Evolutionary conservation across 805 yeast genomes (phyloP).

Genomic region (Saccharomycopsis amapae): DNA sequence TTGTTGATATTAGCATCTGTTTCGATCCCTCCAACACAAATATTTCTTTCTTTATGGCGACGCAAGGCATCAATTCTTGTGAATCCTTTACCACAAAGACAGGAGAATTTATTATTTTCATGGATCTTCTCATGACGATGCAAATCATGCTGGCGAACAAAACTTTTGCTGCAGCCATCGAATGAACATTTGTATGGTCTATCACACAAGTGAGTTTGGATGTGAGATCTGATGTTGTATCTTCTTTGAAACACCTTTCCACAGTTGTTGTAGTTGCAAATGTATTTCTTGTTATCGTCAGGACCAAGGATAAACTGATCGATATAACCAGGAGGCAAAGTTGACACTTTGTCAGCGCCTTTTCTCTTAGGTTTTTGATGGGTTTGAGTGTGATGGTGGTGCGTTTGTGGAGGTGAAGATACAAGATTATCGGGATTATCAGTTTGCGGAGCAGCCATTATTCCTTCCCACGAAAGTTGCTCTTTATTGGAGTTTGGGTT

Average conservation of each 20-base stretch:
- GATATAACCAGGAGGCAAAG: constrained; percentile 82
- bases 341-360: constrained; percentile 36
- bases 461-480: constrained; percentile 26
- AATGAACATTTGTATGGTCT: constrained; percentile 76
- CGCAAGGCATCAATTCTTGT: constrained; percentile 83
- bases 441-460: constrained; percentile 15
- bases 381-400: not conserved
- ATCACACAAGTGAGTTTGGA: constrained; percentile 93
- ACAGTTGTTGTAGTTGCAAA: constrained; percentile 72
- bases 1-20: constrained; percentile 29
- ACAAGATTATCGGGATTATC: too few relatives aligned
- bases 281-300: constrained; percentile 58
- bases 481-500: constrained; percentile 8
- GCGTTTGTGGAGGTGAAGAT: not conserved
- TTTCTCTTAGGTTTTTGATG: constrained; percentile 21
- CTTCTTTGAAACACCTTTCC: constrained; percentile 79
- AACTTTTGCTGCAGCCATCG: constrained; percentile 66
- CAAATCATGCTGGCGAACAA: constrained; percentile 93
- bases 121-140: constrained; percentile 87
- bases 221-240: constrained; percentile 89
- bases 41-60: constrained; percentile 71
- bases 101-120: constrained; percentile 49
- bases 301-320: constrained; percentile 82
- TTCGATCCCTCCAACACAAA: constrained; percentile 69
- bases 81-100: constrained; percentile 94